These are phyloP conservation scores for Aegilops longissima DNA, from an alignment of 176 grass and related monocot genomes.

Conservation along the genomic window DNA sequence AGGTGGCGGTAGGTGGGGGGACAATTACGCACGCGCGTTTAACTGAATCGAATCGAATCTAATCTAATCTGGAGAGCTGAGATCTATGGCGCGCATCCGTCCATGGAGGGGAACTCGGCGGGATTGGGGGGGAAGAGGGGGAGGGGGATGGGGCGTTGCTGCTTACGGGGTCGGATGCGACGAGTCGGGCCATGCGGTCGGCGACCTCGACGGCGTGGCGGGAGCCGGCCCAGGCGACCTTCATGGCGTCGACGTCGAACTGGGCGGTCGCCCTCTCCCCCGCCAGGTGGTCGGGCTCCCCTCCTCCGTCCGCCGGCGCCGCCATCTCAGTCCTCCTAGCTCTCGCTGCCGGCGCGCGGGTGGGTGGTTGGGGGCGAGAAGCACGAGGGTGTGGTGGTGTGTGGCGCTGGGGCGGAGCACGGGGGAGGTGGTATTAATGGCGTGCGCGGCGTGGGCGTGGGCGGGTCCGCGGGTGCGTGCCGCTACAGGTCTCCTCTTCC, in stretches of 20 bases:
- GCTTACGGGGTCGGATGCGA: conserved; percentile 84
- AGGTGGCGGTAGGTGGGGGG: not conserved
- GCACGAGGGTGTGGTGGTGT: no score
- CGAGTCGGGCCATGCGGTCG: conserved; percentile 88
- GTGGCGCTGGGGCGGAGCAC: no score
- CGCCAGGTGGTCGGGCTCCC: conserved; percentile 59
- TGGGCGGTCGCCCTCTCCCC: conserved; percentile 58
- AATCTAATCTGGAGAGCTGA: not conserved
- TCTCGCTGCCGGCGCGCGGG: no score
- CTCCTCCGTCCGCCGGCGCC: not conserved
- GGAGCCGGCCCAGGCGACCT: conserved; percentile 94
- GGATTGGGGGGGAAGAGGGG: no score
- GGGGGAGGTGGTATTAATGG: no score
- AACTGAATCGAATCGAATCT: not conserved
- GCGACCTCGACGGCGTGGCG: conserved; percentile 67
- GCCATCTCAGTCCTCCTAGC: no score
- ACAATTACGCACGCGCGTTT: not conserved
- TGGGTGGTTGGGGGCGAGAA: no score
- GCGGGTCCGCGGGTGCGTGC: no score
- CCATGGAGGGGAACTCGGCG: not conserved
- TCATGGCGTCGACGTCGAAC: conserved; percentile 92
- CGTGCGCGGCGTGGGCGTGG: no score
- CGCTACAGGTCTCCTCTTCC: no score
- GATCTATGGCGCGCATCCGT: not conserved
- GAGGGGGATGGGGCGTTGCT: no score